phyloP scores from a whole-genome alignment of 176 grass and related monocot species.

The Carex kokanica region DNA sequence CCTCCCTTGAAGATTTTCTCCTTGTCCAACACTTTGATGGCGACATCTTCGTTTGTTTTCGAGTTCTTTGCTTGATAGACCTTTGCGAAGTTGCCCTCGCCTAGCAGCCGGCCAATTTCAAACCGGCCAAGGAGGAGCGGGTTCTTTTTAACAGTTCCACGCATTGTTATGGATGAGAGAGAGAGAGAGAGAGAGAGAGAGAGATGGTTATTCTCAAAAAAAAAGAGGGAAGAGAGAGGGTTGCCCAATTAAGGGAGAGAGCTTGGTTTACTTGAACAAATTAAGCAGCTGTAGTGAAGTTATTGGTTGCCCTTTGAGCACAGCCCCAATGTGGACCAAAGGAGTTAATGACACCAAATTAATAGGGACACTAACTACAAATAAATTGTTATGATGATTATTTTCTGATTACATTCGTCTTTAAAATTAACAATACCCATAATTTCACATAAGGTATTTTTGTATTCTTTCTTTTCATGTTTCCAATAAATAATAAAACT shows the following conservation, averaged over 20 bases:
- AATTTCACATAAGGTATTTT: background rate
- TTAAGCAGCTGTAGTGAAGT: background rate
- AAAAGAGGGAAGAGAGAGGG: background rate
- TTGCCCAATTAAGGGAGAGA: background rate
- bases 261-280: background rate
- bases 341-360: background rate
- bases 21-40: slow-evolving; percentile 58
- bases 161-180: slow-evolving; percentile 5
- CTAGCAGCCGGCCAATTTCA: slow-evolving; percentile 40
- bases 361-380: background rate
- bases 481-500: background rate
- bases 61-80: slow-evolving; percentile 36
- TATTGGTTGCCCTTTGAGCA: slow-evolving; percentile 19
- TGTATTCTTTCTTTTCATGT: background rate
- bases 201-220: too few species aligned
- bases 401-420: background rate
- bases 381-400: background rate
- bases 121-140: slow-evolving; percentile 35
- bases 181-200: background rate
- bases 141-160: background rate
- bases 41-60: slow-evolving; percentile 38
- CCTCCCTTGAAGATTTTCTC: slow-evolving; percentile 41
- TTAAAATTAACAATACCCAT: background rate
- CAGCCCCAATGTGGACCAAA: background rate
- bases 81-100: slow-evolving; percentile 67